Conservation (phyloP, 2,329 filamentous ascomycete species). For the Cladosporium velox region DNA sequence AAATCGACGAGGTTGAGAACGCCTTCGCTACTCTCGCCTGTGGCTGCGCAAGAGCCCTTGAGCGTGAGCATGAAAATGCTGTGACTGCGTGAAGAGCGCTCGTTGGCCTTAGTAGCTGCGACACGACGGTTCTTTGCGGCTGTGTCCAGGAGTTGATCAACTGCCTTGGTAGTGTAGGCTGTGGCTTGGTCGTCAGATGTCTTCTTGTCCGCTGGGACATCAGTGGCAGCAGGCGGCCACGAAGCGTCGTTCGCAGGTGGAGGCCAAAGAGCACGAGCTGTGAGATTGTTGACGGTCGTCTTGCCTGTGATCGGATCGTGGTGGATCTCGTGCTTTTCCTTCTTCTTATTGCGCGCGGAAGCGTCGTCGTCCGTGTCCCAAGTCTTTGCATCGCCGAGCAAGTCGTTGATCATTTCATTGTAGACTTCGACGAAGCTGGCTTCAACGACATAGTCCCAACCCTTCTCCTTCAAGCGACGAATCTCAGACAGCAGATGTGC, state of each 20-base stretch:
- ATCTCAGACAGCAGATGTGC: conserved; percentile 92
- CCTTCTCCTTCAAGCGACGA: conserved; percentile 79
- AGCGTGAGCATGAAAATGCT: conserved; percentile 88
- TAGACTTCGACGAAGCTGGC: conserved; percentile 97
- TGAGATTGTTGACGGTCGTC: conserved; percentile 79
- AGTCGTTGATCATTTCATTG: conserved; percentile 93
- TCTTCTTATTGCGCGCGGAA: conserved; percentile 43
- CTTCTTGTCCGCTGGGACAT: not conserved
- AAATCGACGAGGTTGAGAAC: conserved; percentile 95
- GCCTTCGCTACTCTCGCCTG: conserved; percentile 83
- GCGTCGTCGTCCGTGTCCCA: conserved; percentile 52
- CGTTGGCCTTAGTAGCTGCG: conserved; percentile 96
- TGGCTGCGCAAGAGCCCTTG: conserved; percentile 67
- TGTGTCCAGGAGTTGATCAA: conserved; percentile 57
- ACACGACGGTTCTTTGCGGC: conserved; percentile 87
- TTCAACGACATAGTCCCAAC: conserved; percentile 92
- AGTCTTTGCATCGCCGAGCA: conserved; percentile 71
- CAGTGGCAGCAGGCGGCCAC: conserved; percentile 31
- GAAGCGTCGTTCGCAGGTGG: conserved; percentile 66
- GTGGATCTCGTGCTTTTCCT: conserved; percentile 84
- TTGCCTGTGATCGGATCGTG: conserved; percentile 82
- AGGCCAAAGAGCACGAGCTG: conserved; percentile 73
- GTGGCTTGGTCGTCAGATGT: conserved; percentile 18
- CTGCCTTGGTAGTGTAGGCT: conserved; percentile 35
- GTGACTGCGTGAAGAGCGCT: conserved; percentile 89